phyloP scores from a whole-genome alignment of 2,329 filamentous ascomycete species.

The Diaporthe sp. region DNA sequence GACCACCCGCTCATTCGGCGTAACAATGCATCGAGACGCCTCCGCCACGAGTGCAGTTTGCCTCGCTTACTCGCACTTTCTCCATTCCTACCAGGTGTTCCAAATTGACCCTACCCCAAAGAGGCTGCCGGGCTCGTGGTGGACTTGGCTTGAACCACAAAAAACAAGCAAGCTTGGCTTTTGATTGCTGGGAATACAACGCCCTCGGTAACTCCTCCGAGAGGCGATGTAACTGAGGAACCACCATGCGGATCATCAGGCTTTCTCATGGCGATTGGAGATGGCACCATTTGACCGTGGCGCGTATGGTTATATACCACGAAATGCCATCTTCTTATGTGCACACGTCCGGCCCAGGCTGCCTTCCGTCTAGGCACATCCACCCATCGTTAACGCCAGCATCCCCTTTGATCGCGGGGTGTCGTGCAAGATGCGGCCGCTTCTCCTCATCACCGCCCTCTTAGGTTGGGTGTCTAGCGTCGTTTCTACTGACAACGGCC shows the following conservation, averaged over 20 bases:
- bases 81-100: slow-evolving; percentile 3
- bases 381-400: background rate
- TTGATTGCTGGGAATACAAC: slow-evolving; percentile 38
- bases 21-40: slow-evolving; percentile 23
- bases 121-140: background rate
- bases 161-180: background rate
- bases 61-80: slow-evolving; percentile 22
- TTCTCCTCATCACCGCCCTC: slow-evolving; percentile 30
- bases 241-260: background rate
- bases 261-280: background rate
- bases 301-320: slow-evolving; percentile 12
- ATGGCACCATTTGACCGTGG: background rate
- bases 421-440: slow-evolving; percentile 34
- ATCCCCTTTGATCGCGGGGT: background rate
- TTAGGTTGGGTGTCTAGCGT: slow-evolving; percentile 41
- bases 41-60: background rate
- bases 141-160: slow-evolving; percentile 20
- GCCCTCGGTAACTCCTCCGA: slow-evolving; percentile 12
- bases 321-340: background rate
- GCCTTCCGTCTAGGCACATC: background rate
- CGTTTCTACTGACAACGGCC: slow-evolving; percentile 53
- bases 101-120: background rate
- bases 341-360: too few species aligned
- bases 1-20: slow-evolving; percentile 15
- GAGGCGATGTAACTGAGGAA: slow-evolving; percentile 29